Evolutionary conservation across 1,139 yeast genomes (phyloP), one percentile per base, ranked within the genome.

Genomic region (Yamadazyma trypodendri): DNA sequence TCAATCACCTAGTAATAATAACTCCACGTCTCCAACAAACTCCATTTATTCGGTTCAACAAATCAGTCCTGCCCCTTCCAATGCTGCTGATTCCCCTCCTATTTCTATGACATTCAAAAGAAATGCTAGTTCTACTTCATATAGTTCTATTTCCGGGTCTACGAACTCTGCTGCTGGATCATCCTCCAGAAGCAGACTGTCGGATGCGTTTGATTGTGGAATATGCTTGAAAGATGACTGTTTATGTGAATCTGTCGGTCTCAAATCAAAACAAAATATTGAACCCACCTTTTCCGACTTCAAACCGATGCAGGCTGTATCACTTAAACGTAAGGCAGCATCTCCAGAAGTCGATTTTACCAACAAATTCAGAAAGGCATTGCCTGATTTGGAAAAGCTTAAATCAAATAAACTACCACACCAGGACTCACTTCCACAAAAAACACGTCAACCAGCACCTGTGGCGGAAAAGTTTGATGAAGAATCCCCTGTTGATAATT

Each of bases 191-290:
- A 31, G 22, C 34, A 29, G n/a, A 35, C 28, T 25, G 24, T 22
- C 28, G 12, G 36, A 38, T 9, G 39, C 32, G 14, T 68, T 65
- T 41, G 79, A 73, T 48, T 84, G 92, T 55, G 84, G 84, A 1
- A 78, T 80, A 3, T 84, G 92, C 54, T 58, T 70, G 33, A 81
- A 81, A 54, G 90, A 83, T 36, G 81, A 77, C 40, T 84, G 92
- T 53, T 60, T 83, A 10, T 84, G 90, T 57, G 89, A 77, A 39
- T 62, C 71, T 2, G 76, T 80, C n/a, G 89, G 88, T 1, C 56
- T 79, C 36, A 78, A 72, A 46, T 52, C 50, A 15, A 42, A 44
- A 9, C n/a, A 24, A 14, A 34, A 44, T 4, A 49, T 68, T 31
- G 65, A 66, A 41, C 65, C 65, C 20, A 54, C 65, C 10, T 44